phyloP scores from a whole-genome alignment of 768 basidiomycete species.

The Suillus sp. region DNA sequence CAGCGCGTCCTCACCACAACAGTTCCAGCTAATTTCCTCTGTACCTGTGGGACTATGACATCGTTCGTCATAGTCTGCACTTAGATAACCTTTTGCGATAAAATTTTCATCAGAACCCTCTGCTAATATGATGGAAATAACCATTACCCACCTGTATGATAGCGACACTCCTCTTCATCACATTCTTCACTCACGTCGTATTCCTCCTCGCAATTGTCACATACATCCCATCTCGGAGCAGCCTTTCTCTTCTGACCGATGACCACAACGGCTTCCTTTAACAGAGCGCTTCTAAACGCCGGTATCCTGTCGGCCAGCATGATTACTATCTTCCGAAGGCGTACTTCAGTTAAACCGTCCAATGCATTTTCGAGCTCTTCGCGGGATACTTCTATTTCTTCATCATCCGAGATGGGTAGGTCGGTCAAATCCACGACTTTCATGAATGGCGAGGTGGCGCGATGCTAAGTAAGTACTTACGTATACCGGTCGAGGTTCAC shows the following conservation, averaged over 20 bases:
- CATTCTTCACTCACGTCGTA: not conserved
- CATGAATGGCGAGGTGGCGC: not conserved
- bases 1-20: not conserved
- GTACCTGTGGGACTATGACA: not conserved
- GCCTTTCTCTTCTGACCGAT: not conserved
- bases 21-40: not conserved
- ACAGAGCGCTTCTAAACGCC: not conserved
- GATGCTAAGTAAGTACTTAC: not conserved
- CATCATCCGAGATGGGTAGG: constrained; percentile 1
- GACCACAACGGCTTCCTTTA: not conserved
- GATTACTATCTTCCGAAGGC: not conserved
- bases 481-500: not conserved
- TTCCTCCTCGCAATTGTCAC: not conserved
- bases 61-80: not conserved
- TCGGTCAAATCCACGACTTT: not conserved
- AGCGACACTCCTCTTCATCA: not conserved
- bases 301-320: not conserved
- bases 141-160: not conserved
- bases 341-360: not conserved
- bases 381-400: not conserved
- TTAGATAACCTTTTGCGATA: not conserved
- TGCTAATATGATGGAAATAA: not conserved
- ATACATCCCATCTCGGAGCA: not conserved
- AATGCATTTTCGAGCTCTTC: not conserved
- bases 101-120: not conserved